Evolutionary conservation across 2,329 filamentous ascomycete genomes (phyloP).

Genomic region (Penicillium sp.): DNA sequence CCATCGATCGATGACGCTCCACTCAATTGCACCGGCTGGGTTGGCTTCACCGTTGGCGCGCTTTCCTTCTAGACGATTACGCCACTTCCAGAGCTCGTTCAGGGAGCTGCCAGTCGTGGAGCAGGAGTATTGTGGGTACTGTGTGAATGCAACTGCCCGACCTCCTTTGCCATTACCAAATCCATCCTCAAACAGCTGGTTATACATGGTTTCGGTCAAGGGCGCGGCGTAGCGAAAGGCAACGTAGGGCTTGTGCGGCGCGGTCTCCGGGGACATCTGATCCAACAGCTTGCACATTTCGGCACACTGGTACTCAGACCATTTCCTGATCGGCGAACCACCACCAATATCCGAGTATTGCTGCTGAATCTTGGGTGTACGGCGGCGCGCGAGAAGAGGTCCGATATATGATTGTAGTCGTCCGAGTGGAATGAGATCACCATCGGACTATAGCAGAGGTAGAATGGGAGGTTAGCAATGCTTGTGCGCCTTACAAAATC

Average conservation of each 20-base stretch:
- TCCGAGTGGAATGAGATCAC: conserved; percentile 91
- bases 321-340: conserved; percentile 95
- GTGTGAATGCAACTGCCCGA: conserved; percentile 91
- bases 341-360: conserved; percentile 95
- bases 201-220: conserved; percentile 91
- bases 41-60: conserved; percentile 52
- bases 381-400: conserved; percentile 75
- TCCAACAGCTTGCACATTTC: conserved; percentile 99
- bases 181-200: conserved; percentile 75
- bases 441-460: conserved; percentile 66
- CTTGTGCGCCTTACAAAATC: neutral
- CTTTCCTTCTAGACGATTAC: conserved; percentile 78
- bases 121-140: conserved; percentile 98
- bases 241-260: conserved; percentile 95
- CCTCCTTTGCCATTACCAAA: conserved; percentile 89
- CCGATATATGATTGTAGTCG: conserved; percentile 87
- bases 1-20: conserved; percentile 99
- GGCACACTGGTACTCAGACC: conserved; percentile 88
- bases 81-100: conserved; percentile 98
- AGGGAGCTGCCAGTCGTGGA: conserved; percentile 94
- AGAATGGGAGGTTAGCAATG: conserved; percentile 11
- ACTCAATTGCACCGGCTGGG: conserved; percentile 71
- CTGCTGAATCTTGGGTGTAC: conserved; percentile 94
- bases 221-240: conserved; percentile 94
- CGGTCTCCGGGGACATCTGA: conserved; percentile 83